Evolutionary conservation across 805 yeast species (phyloP).

Genomic region (Sugiyamaella mastotermitis): DNA sequence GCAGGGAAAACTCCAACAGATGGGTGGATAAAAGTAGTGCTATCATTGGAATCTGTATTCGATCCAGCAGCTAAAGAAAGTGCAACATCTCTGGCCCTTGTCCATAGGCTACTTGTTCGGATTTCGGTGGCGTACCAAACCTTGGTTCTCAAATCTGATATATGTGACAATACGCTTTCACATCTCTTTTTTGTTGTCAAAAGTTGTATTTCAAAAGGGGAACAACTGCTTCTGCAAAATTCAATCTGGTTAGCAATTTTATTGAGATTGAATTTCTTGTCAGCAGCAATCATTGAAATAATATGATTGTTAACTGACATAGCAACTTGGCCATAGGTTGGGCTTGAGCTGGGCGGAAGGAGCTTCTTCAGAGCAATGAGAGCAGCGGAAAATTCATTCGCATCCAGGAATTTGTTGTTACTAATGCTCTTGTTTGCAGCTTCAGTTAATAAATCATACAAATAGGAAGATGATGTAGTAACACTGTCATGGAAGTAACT

Average conservation of each 20-base stretch:
- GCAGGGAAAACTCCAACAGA: conserved; percentile 5
- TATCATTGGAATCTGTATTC: background rate
- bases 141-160: conserved; percentile 20
- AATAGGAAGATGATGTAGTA: conserved; percentile 3
- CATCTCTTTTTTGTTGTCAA: conserved; percentile 9
- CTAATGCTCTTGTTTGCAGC: conserved; percentile 13
- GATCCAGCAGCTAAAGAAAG: conserved; percentile 9
- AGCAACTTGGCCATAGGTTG: conserved; percentile 11
- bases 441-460: conserved; percentile 12
- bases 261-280: conserved; percentile 9
- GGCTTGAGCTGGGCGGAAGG: conserved; percentile 11
- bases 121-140: conserved; percentile 24
- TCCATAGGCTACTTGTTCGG: conserved; percentile 19
- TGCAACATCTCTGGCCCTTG: conserved; percentile 24
- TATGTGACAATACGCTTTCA: conserved; percentile 6
- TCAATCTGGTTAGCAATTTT: conserved; percentile 9
- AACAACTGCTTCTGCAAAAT: conserved; percentile 8
- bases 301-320: conserved; percentile 13
- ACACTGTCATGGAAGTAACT: background rate
- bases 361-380: conserved; percentile 14
- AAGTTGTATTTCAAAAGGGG: conserved; percentile 14
- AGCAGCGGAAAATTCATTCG: conserved; percentile 17
- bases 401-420: conserved; percentile 15
- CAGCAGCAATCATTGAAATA: conserved; percentile 10
- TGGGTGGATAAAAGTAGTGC: too few relatives aligned